phyloP scores from a whole-genome alignment of 345 rosid genomes.

The Gossypium raimondii region DNA sequence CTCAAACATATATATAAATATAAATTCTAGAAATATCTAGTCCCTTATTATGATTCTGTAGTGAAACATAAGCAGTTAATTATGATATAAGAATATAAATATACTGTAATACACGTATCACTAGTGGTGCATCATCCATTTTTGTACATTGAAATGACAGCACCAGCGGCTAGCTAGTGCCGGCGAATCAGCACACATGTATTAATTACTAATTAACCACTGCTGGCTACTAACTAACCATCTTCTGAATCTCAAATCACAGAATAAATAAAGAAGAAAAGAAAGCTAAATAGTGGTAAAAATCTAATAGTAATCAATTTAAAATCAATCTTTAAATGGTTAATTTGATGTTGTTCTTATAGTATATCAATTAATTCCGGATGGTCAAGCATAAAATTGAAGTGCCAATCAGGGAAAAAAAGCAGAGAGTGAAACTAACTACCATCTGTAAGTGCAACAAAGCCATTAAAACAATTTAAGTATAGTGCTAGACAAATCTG shows the following conservation, averaged over 20 bases:
- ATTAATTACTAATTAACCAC: background rate
- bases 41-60: no score
- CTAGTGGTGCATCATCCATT: background rate
- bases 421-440: slow-evolving; percentile 15
- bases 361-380: background rate
- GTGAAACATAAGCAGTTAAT: no score
- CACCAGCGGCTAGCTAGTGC: background rate
- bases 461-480: slow-evolving; percentile 5
- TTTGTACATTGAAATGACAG: background rate
- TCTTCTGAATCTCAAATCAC: background rate
- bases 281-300: background rate
- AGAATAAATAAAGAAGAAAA: background rate
- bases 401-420: slow-evolving; percentile 15
- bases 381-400: slow-evolving; percentile 19
- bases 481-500: slow-evolving; percentile 21
- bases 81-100: no score
- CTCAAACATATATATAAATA: no score
- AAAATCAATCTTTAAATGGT: no score
- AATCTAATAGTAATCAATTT: no score
- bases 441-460: slow-evolving; percentile 17
- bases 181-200: background rate
- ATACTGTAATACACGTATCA: background rate
- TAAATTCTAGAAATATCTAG: no score
- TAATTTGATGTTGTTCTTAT: background rate
- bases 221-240: background rate